These are phyloP conservation scores for Suhomyces taliae DNA, from an alignment of 1,139 yeast species.

Conservation along the genomic window DNA sequence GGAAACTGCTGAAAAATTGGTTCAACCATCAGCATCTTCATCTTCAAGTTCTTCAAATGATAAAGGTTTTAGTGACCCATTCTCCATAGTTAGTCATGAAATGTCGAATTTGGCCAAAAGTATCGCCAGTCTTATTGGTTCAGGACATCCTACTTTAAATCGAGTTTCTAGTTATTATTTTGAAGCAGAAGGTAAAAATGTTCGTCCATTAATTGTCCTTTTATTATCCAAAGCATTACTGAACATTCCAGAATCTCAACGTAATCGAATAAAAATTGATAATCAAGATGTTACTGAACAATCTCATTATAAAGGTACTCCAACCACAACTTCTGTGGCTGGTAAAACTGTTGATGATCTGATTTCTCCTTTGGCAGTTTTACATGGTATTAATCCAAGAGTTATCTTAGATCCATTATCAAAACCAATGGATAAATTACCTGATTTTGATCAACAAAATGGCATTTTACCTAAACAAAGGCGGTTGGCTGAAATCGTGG, in stretches of 20 bases:
- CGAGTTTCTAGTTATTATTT: slow-evolving; percentile 90
- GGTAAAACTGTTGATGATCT: slow-evolving; percentile 57
- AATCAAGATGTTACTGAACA: slow-evolving; percentile 64
- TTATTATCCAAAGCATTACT: slow-evolving; percentile 79
- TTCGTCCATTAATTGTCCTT: slow-evolving; percentile 86
- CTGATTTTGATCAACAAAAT: slow-evolving; percentile 56
- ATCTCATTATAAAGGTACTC: slow-evolving; percentile 55
- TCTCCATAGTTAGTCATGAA: slow-evolving; percentile 89
- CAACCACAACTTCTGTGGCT: slow-evolving; percentile 46
- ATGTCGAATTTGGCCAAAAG: slow-evolving; percentile 88
- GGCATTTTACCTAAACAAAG: slow-evolving; percentile 93
- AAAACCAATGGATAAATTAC: slow-evolving; percentile 73
- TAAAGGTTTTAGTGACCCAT: slow-evolving; percentile 66
- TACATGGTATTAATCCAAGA: slow-evolving; percentile 86
- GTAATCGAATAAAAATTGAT: slow-evolving; percentile 66
- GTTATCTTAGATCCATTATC: slow-evolving; percentile 80
- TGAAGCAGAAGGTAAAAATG: slow-evolving; percentile 94
- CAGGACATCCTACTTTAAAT: slow-evolving; percentile 90
- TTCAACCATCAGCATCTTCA: slow-evolving; percentile 55
- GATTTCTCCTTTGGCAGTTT: slow-evolving; percentile 75
- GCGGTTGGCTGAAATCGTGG: slow-evolving; percentile 93
- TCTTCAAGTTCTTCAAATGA: slow-evolving; percentile 16
- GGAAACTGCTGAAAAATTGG: slow-evolving; percentile 76
- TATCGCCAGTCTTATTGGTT: slow-evolving; percentile 82
- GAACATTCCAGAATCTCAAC: slow-evolving; percentile 67